Conservation (phyloP, 192 early-diverging fungal genomes). For the Mortierella claussenii region DNA sequence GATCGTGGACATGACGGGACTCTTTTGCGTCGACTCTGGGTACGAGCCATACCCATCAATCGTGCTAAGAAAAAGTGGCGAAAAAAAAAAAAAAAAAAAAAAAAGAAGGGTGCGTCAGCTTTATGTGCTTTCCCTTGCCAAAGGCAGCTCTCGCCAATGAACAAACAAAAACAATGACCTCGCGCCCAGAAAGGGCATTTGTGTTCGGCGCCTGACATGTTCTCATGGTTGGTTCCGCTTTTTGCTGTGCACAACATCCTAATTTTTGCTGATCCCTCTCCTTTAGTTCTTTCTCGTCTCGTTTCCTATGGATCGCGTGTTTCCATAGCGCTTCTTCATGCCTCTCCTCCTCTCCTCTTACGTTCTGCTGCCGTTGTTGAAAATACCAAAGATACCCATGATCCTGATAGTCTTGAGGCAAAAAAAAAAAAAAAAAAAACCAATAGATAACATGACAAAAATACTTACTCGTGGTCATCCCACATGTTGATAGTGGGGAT, state of each 20-base stretch:
- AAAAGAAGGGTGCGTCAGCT: neutral
- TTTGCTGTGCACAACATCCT: too few species aligned
- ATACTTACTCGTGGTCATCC: constrained; percentile 81
- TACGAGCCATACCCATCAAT: constrained; percentile 92
- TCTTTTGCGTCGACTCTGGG: constrained; percentile 61
- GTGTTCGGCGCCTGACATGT: too few species aligned
- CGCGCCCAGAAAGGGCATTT: too few species aligned
- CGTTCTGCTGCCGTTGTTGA: too few species aligned
- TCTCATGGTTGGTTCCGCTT: too few species aligned
- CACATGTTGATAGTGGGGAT: constrained; percentile 81
- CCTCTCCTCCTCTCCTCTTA: too few species aligned
- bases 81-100: constrained; percentile 3
- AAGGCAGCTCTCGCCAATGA: too few species aligned
- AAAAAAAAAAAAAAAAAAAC: constrained; percentile 2
- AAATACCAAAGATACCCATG: too few species aligned
- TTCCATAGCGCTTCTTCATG: too few species aligned
- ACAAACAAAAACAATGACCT: neutral
- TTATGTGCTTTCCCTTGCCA: too few species aligned
- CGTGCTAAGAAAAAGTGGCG: constrained; percentile 13
- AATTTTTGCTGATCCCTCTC: neutral
- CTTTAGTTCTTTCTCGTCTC: neutral
- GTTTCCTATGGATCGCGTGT: too few species aligned
- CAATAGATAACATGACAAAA: too few species aligned
- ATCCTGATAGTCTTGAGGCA: neutral
- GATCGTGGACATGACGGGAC: constrained; percentile 16